Evolutionary conservation across 805 yeast species (phyloP).

Genomic region (Saturnispora dispora): DNA sequence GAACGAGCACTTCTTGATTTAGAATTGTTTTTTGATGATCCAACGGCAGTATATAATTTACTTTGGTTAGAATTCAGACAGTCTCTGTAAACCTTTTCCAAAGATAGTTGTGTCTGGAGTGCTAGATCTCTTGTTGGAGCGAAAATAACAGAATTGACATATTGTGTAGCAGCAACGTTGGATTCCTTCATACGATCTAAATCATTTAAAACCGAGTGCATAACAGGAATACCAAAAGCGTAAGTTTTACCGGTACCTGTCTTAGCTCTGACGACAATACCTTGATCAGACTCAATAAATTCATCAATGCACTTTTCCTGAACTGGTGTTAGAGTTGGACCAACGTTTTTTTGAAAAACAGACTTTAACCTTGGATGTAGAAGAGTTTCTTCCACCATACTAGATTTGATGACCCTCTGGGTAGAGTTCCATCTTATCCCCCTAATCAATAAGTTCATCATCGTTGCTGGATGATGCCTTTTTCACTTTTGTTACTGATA

Average conservation of each 20-base stretch:
- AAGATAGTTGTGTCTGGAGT: slow-evolving; percentile 63
- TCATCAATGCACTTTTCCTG: slow-evolving; percentile 57
- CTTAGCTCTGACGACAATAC: slow-evolving; percentile 80
- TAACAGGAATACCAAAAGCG: slow-evolving; percentile 76
- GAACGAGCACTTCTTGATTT: slow-evolving; percentile 16
- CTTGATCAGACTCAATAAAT: slow-evolving; percentile 40
- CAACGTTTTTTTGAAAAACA: slow-evolving; percentile 31
- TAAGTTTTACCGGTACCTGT: slow-evolving; percentile 95
- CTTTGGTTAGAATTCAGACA: slow-evolving; percentile 25
- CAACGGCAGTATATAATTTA: neutral
- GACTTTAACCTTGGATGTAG: slow-evolving; percentile 21
- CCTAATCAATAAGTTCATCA: neutral
- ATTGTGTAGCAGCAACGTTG: slow-evolving; percentile 4
- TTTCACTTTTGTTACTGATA: neutral
- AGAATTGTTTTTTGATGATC: neutral
- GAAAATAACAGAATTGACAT: slow-evolving; percentile 56
- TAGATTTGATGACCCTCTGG: slow-evolving; percentile 10
- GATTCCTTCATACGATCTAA: slow-evolving; percentile 18
- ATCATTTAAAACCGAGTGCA: slow-evolving; percentile 41
- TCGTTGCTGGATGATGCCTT: neutral
- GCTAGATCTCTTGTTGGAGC: slow-evolving; percentile 93
- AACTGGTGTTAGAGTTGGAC: slow-evolving; percentile 53
- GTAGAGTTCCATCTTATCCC: slow-evolving; percentile 1
- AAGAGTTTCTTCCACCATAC: slow-evolving; percentile 20
- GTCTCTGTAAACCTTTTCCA: slow-evolving; percentile 29